These are phyloP conservation scores for Trypanosoma scelopori DNA, from an alignment of 208 protist genomes.

Conservation along the genomic window DNA sequence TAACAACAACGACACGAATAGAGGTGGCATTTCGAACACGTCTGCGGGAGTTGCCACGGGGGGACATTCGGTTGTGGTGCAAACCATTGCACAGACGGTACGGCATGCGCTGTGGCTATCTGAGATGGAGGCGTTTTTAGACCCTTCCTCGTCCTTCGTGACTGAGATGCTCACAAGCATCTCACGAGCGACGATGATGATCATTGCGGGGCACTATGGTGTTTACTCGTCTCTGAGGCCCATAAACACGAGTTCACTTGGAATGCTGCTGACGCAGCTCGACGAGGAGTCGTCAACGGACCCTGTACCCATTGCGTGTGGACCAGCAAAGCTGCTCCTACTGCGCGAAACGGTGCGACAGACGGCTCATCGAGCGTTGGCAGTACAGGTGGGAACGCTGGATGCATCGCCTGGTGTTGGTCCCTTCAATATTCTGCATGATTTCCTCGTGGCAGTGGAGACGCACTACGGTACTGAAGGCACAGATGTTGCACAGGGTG, in stretches of 20 bases:
- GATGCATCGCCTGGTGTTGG: conserved; percentile 21
- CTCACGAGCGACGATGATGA: conserved; percentile 51
- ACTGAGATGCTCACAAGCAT: conserved; percentile 39
- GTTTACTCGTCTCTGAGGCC: conserved; percentile 31
- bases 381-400: conserved; percentile 38
- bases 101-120: conserved; percentile 61
- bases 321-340: conserved; percentile 20
- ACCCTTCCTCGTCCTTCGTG: conserved; percentile 33
- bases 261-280: conserved; percentile 28
- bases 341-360: conserved; percentile 47
- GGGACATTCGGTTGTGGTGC: conserved; percentile 31
- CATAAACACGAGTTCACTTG: conserved; percentile 33
- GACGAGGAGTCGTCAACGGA: conserved; percentile 29
- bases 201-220: conserved; percentile 67
- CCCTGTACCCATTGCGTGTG: conserved; percentile 15
- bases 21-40: neutral
- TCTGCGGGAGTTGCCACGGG: conserved; percentile 5
- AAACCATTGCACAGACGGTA: conserved; percentile 60
- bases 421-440: conserved; percentile 33
- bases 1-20: neutral
- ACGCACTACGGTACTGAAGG: conserved; percentile 40
- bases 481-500: conserved; percentile 19
- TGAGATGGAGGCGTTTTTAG: conserved; percentile 47
- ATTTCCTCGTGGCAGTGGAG: conserved; percentile 37
- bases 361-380: conserved; percentile 51